phyloP scores from a whole-genome alignment of 116 monocot genomes.

The Dioscorea cayenensis region DNA sequence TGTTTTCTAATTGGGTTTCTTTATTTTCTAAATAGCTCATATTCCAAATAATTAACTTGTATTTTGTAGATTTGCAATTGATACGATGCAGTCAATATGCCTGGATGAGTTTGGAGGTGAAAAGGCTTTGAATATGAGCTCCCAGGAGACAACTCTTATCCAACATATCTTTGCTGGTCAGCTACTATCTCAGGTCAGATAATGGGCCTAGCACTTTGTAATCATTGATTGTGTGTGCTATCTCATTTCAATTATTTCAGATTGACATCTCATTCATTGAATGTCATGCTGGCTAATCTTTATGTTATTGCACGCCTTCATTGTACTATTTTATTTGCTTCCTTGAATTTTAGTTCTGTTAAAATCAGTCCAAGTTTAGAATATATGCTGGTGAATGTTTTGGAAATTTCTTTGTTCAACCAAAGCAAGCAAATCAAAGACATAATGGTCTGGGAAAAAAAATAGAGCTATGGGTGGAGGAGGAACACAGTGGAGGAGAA shows the following conservation, averaged over 20 bases:
- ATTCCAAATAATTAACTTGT: not conserved
- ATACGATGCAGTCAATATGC: slow-evolving; percentile 95
- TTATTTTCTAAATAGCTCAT: not conserved
- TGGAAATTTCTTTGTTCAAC: no score
- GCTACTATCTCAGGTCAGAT: slow-evolving; percentile 85
- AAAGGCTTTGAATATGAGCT: slow-evolving; percentile 58
- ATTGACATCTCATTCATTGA: no score
- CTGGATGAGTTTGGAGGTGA: slow-evolving; percentile 93
- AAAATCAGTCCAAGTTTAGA: no score
- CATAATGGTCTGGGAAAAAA: no score
- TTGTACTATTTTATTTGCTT: no score
- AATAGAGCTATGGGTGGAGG: no score
- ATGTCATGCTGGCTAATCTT: no score
- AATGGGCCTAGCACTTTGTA: not conserved
- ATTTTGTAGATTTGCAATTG: slow-evolving; percentile 78
- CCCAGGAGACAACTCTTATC: slow-evolving; percentile 90
- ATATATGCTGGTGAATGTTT: no score
- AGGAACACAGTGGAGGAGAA: no score
- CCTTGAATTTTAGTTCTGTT: no score
- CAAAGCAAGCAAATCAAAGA: no score
- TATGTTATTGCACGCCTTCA: no score
- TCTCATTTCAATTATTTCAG: not conserved
- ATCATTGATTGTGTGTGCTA: not conserved
- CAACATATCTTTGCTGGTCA: slow-evolving; percentile 95
- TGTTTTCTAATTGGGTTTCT: not conserved